These are phyloP conservation scores for Albatrellus sp. DNA, from an alignment of 1,284 basidiomycete genomes.

Conservation along the genomic window DNA sequence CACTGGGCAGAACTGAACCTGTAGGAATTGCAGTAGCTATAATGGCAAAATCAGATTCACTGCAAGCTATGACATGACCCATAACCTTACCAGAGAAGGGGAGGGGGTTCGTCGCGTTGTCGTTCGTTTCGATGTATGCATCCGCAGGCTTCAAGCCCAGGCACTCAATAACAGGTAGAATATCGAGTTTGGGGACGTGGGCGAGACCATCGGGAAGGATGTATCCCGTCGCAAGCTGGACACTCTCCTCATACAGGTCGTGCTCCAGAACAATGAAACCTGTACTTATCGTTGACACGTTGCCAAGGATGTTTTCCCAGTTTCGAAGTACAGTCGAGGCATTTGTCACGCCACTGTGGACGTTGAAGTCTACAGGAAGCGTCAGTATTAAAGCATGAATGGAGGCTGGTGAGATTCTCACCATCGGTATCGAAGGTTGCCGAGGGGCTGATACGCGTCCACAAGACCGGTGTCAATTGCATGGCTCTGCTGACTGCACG, in stretches of 20 bases:
- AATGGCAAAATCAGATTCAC: neutral
- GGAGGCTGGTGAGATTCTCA: slow-evolving; percentile 16
- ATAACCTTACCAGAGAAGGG: slow-evolving; percentile 20
- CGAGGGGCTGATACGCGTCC: slow-evolving; percentile 47
- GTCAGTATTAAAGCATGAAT: slow-evolving; percentile 1
- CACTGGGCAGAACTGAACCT: slow-evolving; percentile 22
- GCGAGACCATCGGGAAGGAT: slow-evolving; percentile 57
- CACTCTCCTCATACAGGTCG: slow-evolving; percentile 57
- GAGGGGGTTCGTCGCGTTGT: slow-evolving; percentile 45
- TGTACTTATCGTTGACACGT: slow-evolving; percentile 31
- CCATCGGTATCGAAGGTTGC: slow-evolving; percentile 57
- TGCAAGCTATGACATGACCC: neutral
- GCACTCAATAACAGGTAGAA: slow-evolving; percentile 58
- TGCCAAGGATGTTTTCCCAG: slow-evolving; percentile 51
- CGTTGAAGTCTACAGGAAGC: slow-evolving; percentile 53
- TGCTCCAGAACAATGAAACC: slow-evolving; percentile 73
- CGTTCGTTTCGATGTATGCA: slow-evolving; percentile 60
- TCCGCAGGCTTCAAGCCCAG: slow-evolving; percentile 41
- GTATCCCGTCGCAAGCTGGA: slow-evolving; percentile 61
- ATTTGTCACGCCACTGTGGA: slow-evolving; percentile 50
- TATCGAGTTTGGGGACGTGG: slow-evolving; percentile 45
- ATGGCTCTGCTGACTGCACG: slow-evolving; percentile 65
- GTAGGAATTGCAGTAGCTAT: slow-evolving; percentile 17
- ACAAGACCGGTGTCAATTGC: slow-evolving; percentile 55
- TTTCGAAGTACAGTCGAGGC: slow-evolving; percentile 47